Base-by-base conservation (phyloP, 2,329 filamentous ascomycete species). In the Leptographium procerum region DNA sequence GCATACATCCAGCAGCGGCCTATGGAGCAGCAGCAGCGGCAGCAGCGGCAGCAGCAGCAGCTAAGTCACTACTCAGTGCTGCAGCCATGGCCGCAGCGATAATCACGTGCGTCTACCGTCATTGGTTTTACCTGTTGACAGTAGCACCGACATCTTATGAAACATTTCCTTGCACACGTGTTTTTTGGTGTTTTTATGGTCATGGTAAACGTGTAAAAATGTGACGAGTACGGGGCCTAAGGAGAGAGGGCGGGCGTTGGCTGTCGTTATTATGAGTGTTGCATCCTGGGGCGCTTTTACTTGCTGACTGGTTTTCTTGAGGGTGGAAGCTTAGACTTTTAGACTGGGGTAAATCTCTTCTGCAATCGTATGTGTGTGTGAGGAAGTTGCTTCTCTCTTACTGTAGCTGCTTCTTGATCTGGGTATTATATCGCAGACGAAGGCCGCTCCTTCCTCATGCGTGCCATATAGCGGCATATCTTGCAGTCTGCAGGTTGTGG, bases 1-100 rank as follows among this genome's bases (percentile, higher is more conserved):
- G 26, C 51, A 5, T 63, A 63, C 29, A 60, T 63, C 1, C 55
- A 57, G 50, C 29, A 54, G 50, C 48, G 53, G 19, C 40, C 40
- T 16, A 19, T n/a, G 29, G 47, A 57, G 14, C 47, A 56, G 47
- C 55, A 40, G 45, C 43, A 50, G 22, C 22, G 19, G 6, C 26
- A 14, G 1, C 26, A 56, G 4, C 19, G 26, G 22, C 22, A 48
- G 9, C 24, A 26, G 22, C 24, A 48, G 22, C 45, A 48, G 22
- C 24, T 11, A 48, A 14, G 14, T 10, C 7, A 48, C 22, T 24
- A 8, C 14, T 47, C 16, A 19, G 24, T 11, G 22, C 8, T 5
- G 11, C 45, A 2, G 10, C 16, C 40, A 22, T 22, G 40, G 40
- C 19, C 40, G 40, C 19, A 43, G n/a, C 40, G 16, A 43, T 43